Percentiles rank a stretch among this genome's conserved stretches.
Evolutionary conservation across 2,329 filamentous ascomycete species (phyloP).

Genomic region (Penicillium sp.): DNA sequence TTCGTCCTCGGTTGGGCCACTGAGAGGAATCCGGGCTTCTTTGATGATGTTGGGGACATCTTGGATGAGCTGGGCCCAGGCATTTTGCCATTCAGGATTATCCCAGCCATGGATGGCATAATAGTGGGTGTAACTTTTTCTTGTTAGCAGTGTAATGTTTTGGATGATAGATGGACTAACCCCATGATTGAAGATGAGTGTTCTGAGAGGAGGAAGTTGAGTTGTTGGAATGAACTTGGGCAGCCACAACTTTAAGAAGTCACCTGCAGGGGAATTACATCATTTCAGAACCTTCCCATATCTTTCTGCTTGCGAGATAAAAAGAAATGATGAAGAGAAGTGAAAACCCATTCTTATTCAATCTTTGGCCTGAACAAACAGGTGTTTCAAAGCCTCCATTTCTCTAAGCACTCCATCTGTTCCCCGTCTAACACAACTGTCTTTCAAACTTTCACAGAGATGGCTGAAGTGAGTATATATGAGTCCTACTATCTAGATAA

Average conservation of each 20-base stretch:
- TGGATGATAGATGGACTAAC: not conserved
- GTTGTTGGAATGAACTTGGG: not conserved
- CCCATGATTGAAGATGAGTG: not conserved
- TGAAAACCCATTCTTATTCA: not conserved
- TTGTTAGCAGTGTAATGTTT: not conserved
- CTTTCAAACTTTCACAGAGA: not conserved
- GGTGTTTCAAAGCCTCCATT: not conserved
- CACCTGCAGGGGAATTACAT: not conserved
- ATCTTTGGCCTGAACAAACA: not conserved
- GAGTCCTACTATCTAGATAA: not conserved
- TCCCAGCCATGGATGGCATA: constrained; percentile 13
- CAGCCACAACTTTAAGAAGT: not conserved
- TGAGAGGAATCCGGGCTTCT: not conserved
- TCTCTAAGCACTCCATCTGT: not conserved
- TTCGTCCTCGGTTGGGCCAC: not conserved
- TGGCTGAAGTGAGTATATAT: not conserved
- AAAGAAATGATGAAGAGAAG: not conserved
- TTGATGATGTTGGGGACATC: constrained; percentile 15
- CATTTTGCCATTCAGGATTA: constrained; percentile 14
- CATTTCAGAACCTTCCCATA: not conserved
- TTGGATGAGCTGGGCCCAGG: constrained; percentile 18
- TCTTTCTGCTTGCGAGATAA: not conserved
- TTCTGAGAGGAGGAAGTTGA: not conserved
- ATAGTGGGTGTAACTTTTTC: constrained; percentile 21
- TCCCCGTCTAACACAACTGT: too few species aligned